A percentile compares a stretch with the other conserved stretches of the same genome.
Evolutionary conservation across 257 asterid species (phyloP).

Genomic region (Primulina eburnea): DNA sequence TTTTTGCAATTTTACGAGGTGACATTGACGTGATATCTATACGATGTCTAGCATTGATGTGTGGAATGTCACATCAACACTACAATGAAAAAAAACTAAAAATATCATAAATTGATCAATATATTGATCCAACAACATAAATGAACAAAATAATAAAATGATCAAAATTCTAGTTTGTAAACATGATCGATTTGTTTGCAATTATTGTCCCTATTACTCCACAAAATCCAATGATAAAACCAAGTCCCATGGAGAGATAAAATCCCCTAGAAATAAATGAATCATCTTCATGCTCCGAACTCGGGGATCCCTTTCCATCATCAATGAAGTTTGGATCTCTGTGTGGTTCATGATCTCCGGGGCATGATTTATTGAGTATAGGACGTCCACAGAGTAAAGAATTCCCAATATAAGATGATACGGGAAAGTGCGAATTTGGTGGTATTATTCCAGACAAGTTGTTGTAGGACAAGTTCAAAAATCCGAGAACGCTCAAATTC

Average conservation of each 20-base stretch:
- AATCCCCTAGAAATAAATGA: constrained; percentile 13
- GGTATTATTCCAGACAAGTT: constrained; percentile 33
- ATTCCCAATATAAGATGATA: constrained; percentile 17
- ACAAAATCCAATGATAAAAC: constrained; percentile 24
- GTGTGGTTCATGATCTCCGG: constrained; percentile 13
- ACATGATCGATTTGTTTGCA: background rate
- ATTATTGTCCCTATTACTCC: constrained; percentile 17
- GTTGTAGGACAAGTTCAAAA: constrained; percentile 26
- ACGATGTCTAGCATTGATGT: too few relatives aligned
- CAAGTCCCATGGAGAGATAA: background rate
- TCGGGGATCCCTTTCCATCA: background rate
- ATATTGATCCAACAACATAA: too few relatives aligned
- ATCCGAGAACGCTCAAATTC: background rate
- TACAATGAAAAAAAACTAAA: too few relatives aligned
- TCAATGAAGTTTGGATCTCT: background rate
- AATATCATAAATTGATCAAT: too few relatives aligned
- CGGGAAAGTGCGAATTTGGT: background rate
- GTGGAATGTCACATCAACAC: too few relatives aligned
- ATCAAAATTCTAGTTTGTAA: too few relatives aligned
- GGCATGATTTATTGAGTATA: constrained; percentile 15
- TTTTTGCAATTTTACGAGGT: too few relatives aligned
- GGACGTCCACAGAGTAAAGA: constrained; percentile 20
- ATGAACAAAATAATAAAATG: too few relatives aligned
- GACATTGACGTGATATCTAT: too few relatives aligned
- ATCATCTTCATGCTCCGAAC: constrained; percentile 12